A percentile compares a stretch with the other conserved stretches of the same genome.
Conservation (phyloP, 2,329 filamentous ascomycete genomes). For the Fusarium dlaminii region DNA sequence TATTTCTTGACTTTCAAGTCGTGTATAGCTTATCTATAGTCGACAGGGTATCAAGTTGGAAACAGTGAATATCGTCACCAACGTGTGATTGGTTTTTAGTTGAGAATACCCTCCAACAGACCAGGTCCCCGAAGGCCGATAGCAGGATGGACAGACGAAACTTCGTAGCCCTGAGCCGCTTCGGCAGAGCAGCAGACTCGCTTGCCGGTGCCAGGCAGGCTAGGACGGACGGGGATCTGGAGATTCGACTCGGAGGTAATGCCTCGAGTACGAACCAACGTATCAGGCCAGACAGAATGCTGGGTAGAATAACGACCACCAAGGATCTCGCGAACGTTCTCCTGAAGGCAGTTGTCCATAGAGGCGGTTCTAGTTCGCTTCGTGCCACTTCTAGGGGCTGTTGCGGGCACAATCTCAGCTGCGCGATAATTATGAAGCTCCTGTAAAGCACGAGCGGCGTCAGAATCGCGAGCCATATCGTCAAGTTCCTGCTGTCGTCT, state of each 20-base stretch:
- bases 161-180: constrained; percentile 58
- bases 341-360: constrained; percentile 68
- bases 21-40: constrained; percentile 31
- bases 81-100: constrained; percentile 50
- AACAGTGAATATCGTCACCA: constrained; percentile 27
- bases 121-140: constrained; percentile 65
- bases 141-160: constrained; percentile 58
- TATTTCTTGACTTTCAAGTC: constrained; percentile 38
- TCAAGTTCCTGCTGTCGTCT: constrained; percentile 60
- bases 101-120: constrained; percentile 74
- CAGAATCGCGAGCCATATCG: constrained; percentile 53
- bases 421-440: constrained; percentile 66
- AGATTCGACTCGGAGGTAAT: constrained; percentile 40
- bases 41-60: constrained; percentile 36
- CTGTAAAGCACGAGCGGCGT: constrained; percentile 67
- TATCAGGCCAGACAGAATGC: constrained; percentile 48
- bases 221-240: constrained; percentile 54
- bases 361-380: constrained; percentile 71
- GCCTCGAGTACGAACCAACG: constrained; percentile 50
- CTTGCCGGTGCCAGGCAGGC: constrained; percentile 64
- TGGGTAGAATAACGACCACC: constrained; percentile 47
- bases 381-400: constrained; percentile 49
- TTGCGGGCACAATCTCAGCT: constrained; percentile 49
- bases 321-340: constrained; percentile 73
- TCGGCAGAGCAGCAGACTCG: constrained; percentile 73